Percentiles rank a stretch among this genome's conserved stretches.
Conservation (phyloP, 1,284 basidiomycete species). For the Singerocomus rubriflavus region DNA sequence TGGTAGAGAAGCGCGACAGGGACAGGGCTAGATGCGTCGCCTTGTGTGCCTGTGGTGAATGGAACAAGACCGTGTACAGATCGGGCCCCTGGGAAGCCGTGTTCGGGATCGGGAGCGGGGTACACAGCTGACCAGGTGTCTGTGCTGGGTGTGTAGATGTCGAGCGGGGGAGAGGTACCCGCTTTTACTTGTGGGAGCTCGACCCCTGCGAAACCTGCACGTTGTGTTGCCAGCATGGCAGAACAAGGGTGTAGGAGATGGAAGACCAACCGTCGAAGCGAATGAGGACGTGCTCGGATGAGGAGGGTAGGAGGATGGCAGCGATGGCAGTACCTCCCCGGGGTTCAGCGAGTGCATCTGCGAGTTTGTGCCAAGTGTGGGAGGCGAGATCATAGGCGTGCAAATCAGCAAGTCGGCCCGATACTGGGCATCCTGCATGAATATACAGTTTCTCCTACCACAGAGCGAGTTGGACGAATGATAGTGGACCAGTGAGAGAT, state of each 20-base stretch:
- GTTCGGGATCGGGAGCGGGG: conserved; percentile 17
- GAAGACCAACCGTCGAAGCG: conserved; percentile 25
- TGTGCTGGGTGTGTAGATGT: conserved; percentile 27
- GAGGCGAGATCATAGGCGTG: conserved; percentile 36
- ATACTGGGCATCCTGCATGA: conserved; percentile 42
- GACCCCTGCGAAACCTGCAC: conserved; percentile 19
- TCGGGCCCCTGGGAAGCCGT: conserved; percentile 23
- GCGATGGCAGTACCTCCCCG: conserved; percentile 59
- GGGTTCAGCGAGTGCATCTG: conserved; percentile 37
- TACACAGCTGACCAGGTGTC: conserved; percentile 24
- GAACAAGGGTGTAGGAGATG: too few relatives aligned
- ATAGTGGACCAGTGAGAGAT: neutral
- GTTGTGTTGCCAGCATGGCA: neutral
- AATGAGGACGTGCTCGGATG: conserved; percentile 26
- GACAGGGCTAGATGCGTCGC: neutral
- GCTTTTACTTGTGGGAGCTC: conserved; percentile 19
- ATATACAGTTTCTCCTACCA: conserved; percentile 37
- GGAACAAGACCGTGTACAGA: conserved; percentile 30
- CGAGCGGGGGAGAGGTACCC: conserved; percentile 20
- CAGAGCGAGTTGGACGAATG: neutral
- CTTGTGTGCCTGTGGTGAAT: conserved; percentile 4
- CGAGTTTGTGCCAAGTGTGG: conserved; percentile 33
- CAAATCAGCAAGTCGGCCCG: conserved; percentile 35
- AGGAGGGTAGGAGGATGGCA: conserved; percentile 61
- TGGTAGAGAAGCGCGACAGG: conserved; percentile 22